A percentile compares a stretch with the other conserved stretches of the same genome.
Evolutionary conservation across 2,329 filamentous ascomycete species (phyloP).

Genomic region (Sclerotiophoma versabilis): DNA sequence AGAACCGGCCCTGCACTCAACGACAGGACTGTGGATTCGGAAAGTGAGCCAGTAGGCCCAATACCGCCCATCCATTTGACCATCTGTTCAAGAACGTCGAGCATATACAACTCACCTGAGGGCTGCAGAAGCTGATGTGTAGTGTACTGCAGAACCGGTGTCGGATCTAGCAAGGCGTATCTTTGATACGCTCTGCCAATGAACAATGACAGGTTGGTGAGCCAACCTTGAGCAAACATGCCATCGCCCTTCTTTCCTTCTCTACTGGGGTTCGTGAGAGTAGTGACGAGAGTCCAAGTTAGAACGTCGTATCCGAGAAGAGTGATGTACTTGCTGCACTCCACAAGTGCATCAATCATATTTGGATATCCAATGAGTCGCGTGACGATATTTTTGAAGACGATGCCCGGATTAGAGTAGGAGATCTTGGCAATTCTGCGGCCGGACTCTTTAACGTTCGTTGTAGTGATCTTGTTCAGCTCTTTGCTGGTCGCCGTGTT

Average conservation of each 20-base stretch:
- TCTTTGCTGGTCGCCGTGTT: slow-evolving; percentile 81
- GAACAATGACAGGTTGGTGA: slow-evolving; percentile 88
- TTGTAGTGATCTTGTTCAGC: slow-evolving; percentile 87
- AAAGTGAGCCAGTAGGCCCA: slow-evolving; percentile 84
- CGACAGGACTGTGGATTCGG: slow-evolving; percentile 82
- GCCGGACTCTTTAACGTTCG: slow-evolving; percentile 85
- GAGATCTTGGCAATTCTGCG: slow-evolving; percentile 91
- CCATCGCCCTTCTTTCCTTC: slow-evolving; percentile 69
- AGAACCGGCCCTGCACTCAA: slow-evolving; percentile 87
- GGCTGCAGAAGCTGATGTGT: slow-evolving; percentile 76
- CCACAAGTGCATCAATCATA: slow-evolving; percentile 91
- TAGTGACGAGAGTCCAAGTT: slow-evolving; percentile 87
- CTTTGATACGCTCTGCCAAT: slow-evolving; percentile 88
- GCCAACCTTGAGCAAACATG: slow-evolving; percentile 86
- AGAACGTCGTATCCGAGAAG: slow-evolving; percentile 91
- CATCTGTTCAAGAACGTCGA: slow-evolving; percentile 90
- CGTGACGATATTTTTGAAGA: slow-evolving; percentile 86
- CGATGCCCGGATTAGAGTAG: slow-evolving; percentile 85
- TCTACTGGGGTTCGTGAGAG: slow-evolving; percentile 65
- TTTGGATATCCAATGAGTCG: slow-evolving; percentile 96
- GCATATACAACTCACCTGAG: slow-evolving; percentile 84
- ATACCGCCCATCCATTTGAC: slow-evolving; percentile 94
- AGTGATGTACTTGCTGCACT: slow-evolving; percentile 94
- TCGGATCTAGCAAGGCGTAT: slow-evolving; percentile 82
- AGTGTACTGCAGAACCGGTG: slow-evolving; percentile 88